Conservation (phyloP, 1,139 yeast species). For the Ogataea hybrid region DNA sequence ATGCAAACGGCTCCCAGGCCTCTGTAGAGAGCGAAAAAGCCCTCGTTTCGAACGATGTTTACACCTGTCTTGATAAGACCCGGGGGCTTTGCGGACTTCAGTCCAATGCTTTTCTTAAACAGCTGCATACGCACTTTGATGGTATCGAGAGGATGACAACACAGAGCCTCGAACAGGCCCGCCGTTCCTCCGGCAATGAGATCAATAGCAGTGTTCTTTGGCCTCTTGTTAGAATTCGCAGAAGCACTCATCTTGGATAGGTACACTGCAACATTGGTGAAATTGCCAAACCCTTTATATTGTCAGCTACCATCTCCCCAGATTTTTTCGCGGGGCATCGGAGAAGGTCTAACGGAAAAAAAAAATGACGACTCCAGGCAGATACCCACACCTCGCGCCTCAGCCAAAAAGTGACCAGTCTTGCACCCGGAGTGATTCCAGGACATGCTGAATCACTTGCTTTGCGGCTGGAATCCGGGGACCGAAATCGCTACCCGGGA, state of each 20-base stretch:
- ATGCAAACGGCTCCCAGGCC: slow-evolving; percentile 97
- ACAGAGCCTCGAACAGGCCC: slow-evolving; percentile 91
- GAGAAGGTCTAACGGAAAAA: slow-evolving; percentile 10
- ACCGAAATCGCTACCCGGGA: slow-evolving; percentile 39
- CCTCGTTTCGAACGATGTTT: slow-evolving; percentile 75
- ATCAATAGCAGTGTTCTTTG: slow-evolving; percentile 59
- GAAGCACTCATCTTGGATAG: slow-evolving; percentile 26
- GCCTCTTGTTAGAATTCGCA: slow-evolving; percentile 28
- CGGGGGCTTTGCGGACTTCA: slow-evolving; percentile 62
- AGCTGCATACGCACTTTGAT: slow-evolving; percentile 97
- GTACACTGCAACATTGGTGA: not conserved
- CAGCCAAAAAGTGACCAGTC: slow-evolving; percentile 47
- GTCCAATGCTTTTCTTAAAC: slow-evolving; percentile 50
- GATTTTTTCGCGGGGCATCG: slow-evolving; percentile 12
- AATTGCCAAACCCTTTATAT: slow-evolving; percentile 5
- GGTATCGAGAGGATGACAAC: slow-evolving; percentile 95
- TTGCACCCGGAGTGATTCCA: slow-evolving; percentile 36
- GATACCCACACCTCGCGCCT: slow-evolving; percentile 1
- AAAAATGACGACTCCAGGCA: not conserved
- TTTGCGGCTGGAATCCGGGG: slow-evolving; percentile 33
- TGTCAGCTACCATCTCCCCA: slow-evolving; percentile 13
- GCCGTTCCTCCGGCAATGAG: slow-evolving; percentile 96
- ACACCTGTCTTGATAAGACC: slow-evolving; percentile 85
- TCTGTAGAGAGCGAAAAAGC: slow-evolving; percentile 83
- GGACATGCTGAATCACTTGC: slow-evolving; percentile 31